Evolutionary conservation across 129 eudicot genomes (phyloP).

Genomic region (Tagetes erecta): DNA sequence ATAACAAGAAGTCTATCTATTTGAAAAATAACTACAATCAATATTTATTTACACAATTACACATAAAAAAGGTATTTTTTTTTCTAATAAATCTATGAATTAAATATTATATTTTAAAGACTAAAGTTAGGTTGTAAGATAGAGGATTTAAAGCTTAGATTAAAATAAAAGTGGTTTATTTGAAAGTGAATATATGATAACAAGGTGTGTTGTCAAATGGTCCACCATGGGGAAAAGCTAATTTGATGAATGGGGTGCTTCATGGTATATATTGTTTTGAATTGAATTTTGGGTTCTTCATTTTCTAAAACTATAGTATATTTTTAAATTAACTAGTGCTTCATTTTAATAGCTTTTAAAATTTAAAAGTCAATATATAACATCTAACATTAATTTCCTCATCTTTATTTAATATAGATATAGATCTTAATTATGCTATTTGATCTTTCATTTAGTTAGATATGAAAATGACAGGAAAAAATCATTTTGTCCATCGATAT

Average conservation of each 20-base stretch:
- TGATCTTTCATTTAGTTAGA: background rate
- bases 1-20: slow-evolving; percentile 1
- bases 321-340: background rate
- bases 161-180: slow-evolving; percentile 8
- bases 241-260: slow-evolving; percentile 1
- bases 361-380: background rate
- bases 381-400: background rate
- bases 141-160: slow-evolving; percentile 22
- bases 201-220: slow-evolving; percentile 29
- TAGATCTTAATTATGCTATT: too few relatives aligned
- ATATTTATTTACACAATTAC: slow-evolving; percentile 1
- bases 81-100: background rate
- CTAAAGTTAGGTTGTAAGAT: slow-evolving; percentile 27
- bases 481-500: too few relatives aligned
- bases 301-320: background rate
- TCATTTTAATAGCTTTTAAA: background rate
- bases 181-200: slow-evolving; percentile 34
- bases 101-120: background rate
- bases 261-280: background rate
- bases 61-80: background rate
- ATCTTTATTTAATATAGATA: too few relatives aligned
- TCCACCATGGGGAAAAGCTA: slow-evolving; percentile 27
- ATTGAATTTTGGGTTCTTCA: background rate
- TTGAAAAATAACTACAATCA: background rate
- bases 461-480: background rate